A percentile compares a stretch with the other conserved stretches of the same genome.
Evolutionary conservation across 306 rosid genomes (phyloP).

Genomic region (Citrullus amarus): DNA sequence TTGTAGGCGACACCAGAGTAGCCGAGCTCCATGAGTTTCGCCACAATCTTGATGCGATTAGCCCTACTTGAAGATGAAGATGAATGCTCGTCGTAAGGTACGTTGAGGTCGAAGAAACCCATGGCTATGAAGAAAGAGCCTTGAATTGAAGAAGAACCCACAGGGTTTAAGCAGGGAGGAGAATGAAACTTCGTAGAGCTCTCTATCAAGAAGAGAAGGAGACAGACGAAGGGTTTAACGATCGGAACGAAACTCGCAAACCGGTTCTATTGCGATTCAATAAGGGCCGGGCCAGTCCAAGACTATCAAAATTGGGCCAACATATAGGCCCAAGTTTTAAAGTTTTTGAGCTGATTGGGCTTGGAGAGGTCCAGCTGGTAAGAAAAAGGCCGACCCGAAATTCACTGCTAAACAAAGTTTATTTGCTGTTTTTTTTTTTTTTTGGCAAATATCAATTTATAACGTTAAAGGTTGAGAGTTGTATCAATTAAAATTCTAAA

Average conservation of each 20-base stretch:
- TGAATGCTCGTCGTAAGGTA: conserved; percentile 35
- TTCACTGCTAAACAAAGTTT: neutral
- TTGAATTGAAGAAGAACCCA: neutral
- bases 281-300: neutral
- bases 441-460: too few relatives aligned
- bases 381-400: neutral
- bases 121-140: conserved; percentile 13
- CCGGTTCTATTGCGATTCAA: neutral
- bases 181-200: neutral
- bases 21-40: conserved; percentile 76
- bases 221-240: neutral
- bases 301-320: neutral
- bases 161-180: conserved; percentile 4
- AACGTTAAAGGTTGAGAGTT: too few relatives aligned
- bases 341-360: neutral
- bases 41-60: conserved; percentile 42
- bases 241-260: neutral
- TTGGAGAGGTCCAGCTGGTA: neutral
- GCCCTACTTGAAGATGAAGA: conserved; percentile 23
- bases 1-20: conserved; percentile 78
- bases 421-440: too few relatives aligned
- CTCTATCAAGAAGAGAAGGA: neutral
- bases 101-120: conserved; percentile 82
- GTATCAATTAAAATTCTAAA: too few relatives aligned
- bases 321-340: neutral